Evolutionary conservation across 75 land plant species (phyloP), one percentile per base, ranked within the genome.

Genomic region (Gnetum montanum): DNA sequence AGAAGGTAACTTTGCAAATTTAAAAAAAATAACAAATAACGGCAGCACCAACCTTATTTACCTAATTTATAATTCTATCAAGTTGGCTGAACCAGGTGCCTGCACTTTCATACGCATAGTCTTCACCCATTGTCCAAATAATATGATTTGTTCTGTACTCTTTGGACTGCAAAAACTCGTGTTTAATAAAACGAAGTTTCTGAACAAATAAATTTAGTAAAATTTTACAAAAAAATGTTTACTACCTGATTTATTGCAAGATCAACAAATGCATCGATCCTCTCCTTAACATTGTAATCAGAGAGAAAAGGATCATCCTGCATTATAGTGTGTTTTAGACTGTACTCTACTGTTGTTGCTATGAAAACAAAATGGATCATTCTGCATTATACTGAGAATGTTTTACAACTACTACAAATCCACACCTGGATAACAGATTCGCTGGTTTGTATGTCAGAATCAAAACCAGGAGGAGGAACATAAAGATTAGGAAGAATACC

Each of bases 11-110:
- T n/a, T n/a, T n/a, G n/a, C n/a, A n/a, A n/a, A n/a, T n/a, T n/a
- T n/a, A n/a, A n/a, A n/a, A n/a, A n/a, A n/a, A n/a, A n/a, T n/a
- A n/a, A n/a, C n/a, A n/a, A n/a, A n/a, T n/a, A n/a, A n/a, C n/a
- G n/a, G n/a, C n/a, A n/a, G 43, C 18, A 41, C 43, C 18, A 6
- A 76, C 88, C 67, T 31, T 43, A 53, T 84, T 84, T 27, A 84
- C 88, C 63, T 80, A 84, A 58, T 84, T 84, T 47, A 84, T 84
- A 23, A 84, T 46, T 75, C 80, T 84, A 64, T 84, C 88, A 80
- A 84, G 54, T 15, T 80, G 47, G 24, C 66, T 47, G 59, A 80
- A 84, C 88, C 88, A 84, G 20, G 78, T 49, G 19, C 73, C 47
- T 36, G 84, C 83, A 59, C 72, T 71, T 52, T 79, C 80, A 62